Evolutionary conservation across 2,329 filamentous ascomycete genomes (phyloP).

Genomic region (Penicillium griseofulvum): DNA sequence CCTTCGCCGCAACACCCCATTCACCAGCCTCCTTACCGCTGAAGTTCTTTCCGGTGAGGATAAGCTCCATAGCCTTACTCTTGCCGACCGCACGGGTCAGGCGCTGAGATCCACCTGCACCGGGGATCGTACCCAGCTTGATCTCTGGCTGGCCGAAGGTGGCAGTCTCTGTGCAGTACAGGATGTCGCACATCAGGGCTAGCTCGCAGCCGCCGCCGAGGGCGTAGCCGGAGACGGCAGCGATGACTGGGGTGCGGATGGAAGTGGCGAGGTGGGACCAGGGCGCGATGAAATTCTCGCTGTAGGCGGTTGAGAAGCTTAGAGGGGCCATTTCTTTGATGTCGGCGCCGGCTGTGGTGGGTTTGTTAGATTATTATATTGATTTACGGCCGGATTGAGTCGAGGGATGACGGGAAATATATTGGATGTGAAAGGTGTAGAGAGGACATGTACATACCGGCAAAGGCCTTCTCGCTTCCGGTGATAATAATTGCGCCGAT

Average conservation of each 20-base stretch:
- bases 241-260: constrained; percentile 91
- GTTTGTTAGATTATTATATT: constrained; percentile 1
- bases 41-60: constrained; percentile 82
- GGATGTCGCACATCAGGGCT: constrained; percentile 93
- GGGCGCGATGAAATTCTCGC: constrained; percentile 85
- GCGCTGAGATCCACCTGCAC: constrained; percentile 86
- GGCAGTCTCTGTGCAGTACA: constrained; percentile 82
- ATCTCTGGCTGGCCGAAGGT: constrained; percentile 98
- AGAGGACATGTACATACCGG: constrained; percentile 46
- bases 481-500: constrained; percentile 81
- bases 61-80: constrained; percentile 84
- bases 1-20: constrained; percentile 85
- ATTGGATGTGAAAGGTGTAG: background rate
- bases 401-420: background rate
- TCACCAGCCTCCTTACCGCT: constrained; percentile 77
- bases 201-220: constrained; percentile 95
- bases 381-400: background rate
- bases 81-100: constrained; percentile 81
- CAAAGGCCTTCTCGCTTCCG: constrained; percentile 85
- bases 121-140: constrained; percentile 88
- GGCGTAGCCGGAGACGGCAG: constrained; percentile 90
- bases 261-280: constrained; percentile 84
- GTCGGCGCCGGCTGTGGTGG: constrained; percentile 71
- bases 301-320: constrained; percentile 84
- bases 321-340: constrained; percentile 99